phyloP scores from a whole-genome alignment of 768 basidiomycete species.

The Boletus vermiculosoides region DNA sequence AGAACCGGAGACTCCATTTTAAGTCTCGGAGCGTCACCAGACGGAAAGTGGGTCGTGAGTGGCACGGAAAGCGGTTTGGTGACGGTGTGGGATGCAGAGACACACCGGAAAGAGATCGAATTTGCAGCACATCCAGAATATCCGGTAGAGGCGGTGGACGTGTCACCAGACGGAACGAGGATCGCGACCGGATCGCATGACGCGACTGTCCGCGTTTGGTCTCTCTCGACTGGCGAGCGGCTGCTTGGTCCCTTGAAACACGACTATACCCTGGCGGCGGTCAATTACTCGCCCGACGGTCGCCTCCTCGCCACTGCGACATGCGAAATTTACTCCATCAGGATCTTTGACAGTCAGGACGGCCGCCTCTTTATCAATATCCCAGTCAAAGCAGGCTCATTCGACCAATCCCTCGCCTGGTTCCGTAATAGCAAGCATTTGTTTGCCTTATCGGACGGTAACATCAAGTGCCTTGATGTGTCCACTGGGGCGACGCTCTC shows the following conservation, averaged over 20 bases:
- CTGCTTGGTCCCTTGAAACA: slow-evolving; percentile 4
- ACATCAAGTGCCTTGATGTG: slow-evolving; percentile 2
- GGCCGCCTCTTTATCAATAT: background rate
- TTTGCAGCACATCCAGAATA: slow-evolving; percentile 1
- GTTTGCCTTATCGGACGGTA: slow-evolving; percentile 2
- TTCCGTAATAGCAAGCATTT: background rate
- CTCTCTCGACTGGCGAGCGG: background rate
- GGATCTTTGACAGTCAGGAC: slow-evolving; percentile 4
- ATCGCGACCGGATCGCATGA: slow-evolving; percentile 11
- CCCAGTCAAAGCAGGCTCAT: slow-evolving; percentile 1
- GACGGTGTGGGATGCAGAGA: slow-evolving; percentile 2
- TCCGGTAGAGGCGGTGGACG: slow-evolving; percentile 1
- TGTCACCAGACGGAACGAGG: slow-evolving; percentile 12
- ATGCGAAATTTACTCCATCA: background rate
- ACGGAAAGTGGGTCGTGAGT: slow-evolving; percentile 9
- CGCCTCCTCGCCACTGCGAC: slow-evolving; percentile 8
- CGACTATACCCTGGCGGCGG: background rate
- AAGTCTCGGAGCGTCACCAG: background rate
- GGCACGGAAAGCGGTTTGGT: background rate
- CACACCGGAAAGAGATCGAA: background rate
- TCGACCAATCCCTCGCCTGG: slow-evolving; percentile 10
- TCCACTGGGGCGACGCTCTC: background rate
- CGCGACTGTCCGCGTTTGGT: slow-evolving; percentile 4
- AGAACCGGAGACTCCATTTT: background rate
- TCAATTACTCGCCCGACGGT: slow-evolving; percentile 14